A percentile compares a stretch with the other conserved stretches of the same genome.
phyloP scores from a whole-genome alignment of 805 yeast genomes.

The Pichia phayaonensis region DNA sequence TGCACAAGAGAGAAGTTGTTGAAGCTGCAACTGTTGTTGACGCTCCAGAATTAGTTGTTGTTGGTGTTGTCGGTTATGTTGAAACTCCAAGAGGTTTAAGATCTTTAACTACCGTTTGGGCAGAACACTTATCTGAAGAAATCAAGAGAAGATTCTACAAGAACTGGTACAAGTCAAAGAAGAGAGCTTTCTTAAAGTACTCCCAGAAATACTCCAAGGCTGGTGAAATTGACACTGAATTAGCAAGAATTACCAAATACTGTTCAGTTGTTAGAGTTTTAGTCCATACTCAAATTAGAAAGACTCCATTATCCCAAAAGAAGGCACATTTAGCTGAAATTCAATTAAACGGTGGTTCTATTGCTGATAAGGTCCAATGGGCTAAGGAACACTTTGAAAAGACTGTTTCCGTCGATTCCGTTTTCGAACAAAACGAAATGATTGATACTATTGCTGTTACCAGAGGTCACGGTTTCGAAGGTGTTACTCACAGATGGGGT shows the following conservation, averaged over 20 bases:
- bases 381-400: slow-evolving; percentile 98
- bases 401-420: slow-evolving; percentile 92
- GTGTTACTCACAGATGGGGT: slow-evolving; percentile 99
- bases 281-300: slow-evolving; percentile 99
- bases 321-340: slow-evolving; percentile 99
- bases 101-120: slow-evolving; percentile 99
- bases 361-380: slow-evolving; percentile 96
- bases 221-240: slow-evolving; percentile 85
- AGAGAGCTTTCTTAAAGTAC: slow-evolving; percentile 99
- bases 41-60: slow-evolving; percentile 98
- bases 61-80: slow-evolving; percentile 99
- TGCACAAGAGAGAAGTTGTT: slow-evolving; percentile 99
- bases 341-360: slow-evolving; percentile 99
- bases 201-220: slow-evolving; percentile 96
- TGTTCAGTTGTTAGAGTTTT: slow-evolving; percentile 97
- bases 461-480: slow-evolving; percentile 99
- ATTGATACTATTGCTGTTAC: slow-evolving; percentile 98
- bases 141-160: slow-evolving; percentile 99
- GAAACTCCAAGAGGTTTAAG: slow-evolving; percentile 99
- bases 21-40: slow-evolving; percentile 99
- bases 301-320: slow-evolving; percentile 98
- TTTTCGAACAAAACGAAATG: slow-evolving; percentile 98
- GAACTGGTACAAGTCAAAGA: slow-evolving; percentile 99
- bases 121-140: slow-evolving; percentile 99
- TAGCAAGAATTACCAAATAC: slow-evolving; percentile 98